These are phyloP conservation scores for Pascua guehoae DNA, from an alignment of 1,284 basidiomycete species.

Conservation along the genomic window DNA sequence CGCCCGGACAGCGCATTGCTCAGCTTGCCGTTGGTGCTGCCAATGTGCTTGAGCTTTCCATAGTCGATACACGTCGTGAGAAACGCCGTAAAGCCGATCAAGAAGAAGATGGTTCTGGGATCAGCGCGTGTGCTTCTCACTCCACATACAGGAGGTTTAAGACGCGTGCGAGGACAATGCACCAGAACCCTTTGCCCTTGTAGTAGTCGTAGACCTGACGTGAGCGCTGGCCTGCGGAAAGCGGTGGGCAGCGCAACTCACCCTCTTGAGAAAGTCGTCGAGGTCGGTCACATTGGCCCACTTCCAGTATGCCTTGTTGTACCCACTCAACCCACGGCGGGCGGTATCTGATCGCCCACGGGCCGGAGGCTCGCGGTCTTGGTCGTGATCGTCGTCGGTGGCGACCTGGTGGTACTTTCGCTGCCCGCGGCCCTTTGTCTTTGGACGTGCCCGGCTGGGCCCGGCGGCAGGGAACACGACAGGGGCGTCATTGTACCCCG, in stretches of 20 bases:
- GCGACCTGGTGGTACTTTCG: constrained; percentile 15
- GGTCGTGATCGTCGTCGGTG: not conserved
- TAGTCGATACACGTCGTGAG: constrained; percentile 94
- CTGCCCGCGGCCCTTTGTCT: constrained; percentile 4
- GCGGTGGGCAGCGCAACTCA: too few species aligned
- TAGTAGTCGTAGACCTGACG: constrained; percentile 80
- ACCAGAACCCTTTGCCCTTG: constrained; percentile 90
- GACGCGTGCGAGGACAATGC: constrained; percentile 80
- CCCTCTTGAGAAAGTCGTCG: constrained; percentile 81
- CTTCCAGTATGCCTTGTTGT: constrained; percentile 91
- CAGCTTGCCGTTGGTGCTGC: constrained; percentile 52
- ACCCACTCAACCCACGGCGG: constrained; percentile 64
- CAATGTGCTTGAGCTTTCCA: constrained; percentile 58
- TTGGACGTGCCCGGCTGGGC: not conserved
- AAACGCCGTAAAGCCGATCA: constrained; percentile 95
- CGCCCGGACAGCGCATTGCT: constrained; percentile 73
- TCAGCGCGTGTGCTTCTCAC: not conserved
- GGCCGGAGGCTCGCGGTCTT: not conserved
- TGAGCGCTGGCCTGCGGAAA: too few species aligned
- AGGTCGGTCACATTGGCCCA: constrained; percentile 99
- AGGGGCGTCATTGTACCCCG: not conserved
- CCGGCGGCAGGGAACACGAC: not conserved
- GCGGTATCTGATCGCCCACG: not conserved
- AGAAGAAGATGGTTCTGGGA: constrained; percentile 87
- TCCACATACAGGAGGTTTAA: constrained; percentile 80